Percentiles rank a stretch among this genome's conserved stretches.
phyloP scores from a whole-genome alignment of 331 rosid species.

The Malus hybrid region DNA sequence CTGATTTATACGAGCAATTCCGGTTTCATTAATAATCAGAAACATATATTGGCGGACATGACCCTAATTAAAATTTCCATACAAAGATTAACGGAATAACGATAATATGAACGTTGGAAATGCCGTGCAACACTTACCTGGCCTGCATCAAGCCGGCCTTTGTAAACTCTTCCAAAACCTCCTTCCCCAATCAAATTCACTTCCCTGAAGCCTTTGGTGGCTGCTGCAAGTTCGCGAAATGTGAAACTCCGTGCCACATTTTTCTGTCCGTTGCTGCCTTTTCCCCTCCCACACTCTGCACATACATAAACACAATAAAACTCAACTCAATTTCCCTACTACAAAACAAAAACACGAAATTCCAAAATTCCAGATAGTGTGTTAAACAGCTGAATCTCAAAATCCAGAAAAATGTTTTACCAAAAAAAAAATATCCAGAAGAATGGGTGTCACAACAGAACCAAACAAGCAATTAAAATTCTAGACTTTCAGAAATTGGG shows the following conservation, averaged over 20 bases:
- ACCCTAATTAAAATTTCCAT: neutral
- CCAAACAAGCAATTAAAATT: neutral
- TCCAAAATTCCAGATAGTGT: neutral
- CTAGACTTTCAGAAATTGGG: neutral
- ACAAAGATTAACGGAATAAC: neutral
- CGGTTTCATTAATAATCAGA: neutral
- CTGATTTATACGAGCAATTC: neutral
- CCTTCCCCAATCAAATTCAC: slow-evolving; percentile 93
- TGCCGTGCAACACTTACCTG: slow-evolving; percentile 35
- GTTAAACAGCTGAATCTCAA: neutral
- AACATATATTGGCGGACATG: neutral
- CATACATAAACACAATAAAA: neutral
- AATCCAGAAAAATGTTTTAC: neutral
- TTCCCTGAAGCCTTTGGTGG: slow-evolving; percentile 69
- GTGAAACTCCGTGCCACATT: slow-evolving; percentile 70
- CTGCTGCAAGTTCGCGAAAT: slow-evolving; percentile 75
- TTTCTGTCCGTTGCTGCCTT: slow-evolving; percentile 29
- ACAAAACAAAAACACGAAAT: neutral
- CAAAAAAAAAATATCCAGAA: neutral
- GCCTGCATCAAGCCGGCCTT: slow-evolving; percentile 74
- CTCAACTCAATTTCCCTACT: neutral
- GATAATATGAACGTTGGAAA: neutral
- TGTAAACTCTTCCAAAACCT: slow-evolving; percentile 92
- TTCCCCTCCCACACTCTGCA: slow-evolving; percentile 48
- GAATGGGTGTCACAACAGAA: neutral